Base-by-base conservation (phyloP, 768 basidiomycete genomes). In the Trametes maxima region DNA sequence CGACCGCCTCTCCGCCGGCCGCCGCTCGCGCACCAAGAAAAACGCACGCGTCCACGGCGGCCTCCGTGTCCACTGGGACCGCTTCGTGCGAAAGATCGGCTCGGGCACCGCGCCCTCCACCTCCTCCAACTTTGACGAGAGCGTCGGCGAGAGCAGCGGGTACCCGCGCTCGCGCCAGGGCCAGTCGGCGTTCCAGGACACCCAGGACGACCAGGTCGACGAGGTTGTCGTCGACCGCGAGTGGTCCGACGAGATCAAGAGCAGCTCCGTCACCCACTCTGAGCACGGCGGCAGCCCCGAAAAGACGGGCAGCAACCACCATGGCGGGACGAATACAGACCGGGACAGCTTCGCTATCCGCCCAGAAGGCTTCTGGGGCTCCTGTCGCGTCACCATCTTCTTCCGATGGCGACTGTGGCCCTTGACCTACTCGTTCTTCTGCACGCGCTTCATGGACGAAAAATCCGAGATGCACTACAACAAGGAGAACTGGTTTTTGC, bases 211-310 rank as follows among this genome's bases (percentile, higher is more conserved):
- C 33, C 74, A 78, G 54, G 84, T 91, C 8, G 83, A 92, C 71
- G 83, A 89, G 75, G 83, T 91, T 21, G 84, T 92, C 22, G 90
- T 92, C 16, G 90, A 92, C 72, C 81, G 89, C 48, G 75, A 79
- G 35, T 89, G 87, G 88, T 75, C 80, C 2, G 84, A 85, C 57
- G 84, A 84, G 61, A 77, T 82, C 63, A 83, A 80, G 70, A 85
- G 77, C 53, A 82, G 82, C 21, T 71, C 79, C 43, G 74, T 81
- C 22, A 72, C 70, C 48, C 81, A 81, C 55, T 83, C 84, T 16
- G 85, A 87, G 28, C 79, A 82, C 28, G 80, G 75, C 54, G 66
- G 63, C 17, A 78, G 73, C 17, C 79, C 78, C 16, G 81, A 85
- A 44, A 83, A 82, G 73, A 78, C 81, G 13, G 78, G 80, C 49